These are phyloP conservation scores for Cordyceps militaris DNA, from an alignment of 2,329 filamentous ascomycete species.

Conservation along the genomic window DNA sequence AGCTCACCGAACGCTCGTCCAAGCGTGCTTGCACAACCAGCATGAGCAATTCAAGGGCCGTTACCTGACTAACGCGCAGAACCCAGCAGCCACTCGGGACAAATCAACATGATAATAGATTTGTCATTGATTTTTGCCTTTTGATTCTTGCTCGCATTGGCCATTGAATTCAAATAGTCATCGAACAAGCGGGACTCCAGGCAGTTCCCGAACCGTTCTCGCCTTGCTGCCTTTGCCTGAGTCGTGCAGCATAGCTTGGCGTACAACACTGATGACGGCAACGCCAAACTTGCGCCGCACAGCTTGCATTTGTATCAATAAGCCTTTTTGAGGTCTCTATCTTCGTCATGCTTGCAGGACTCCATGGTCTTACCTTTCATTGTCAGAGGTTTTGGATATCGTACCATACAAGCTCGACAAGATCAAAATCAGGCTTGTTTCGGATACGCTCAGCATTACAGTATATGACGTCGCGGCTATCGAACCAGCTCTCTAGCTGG, in stretches of 20 bases:
- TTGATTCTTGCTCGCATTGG: neutral
- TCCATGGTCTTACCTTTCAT: conserved; percentile 28
- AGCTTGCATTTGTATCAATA: conserved; percentile 24
- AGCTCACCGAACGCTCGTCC: too few relatives aligned
- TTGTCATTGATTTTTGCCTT: too few relatives aligned
- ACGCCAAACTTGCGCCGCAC: conserved; percentile 27
- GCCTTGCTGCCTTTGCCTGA: neutral
- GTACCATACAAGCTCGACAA: conserved; percentile 11
- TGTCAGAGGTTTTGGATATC: conserved; percentile 27
- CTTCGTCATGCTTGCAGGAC: conserved; percentile 24
- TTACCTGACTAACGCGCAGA: too few relatives aligned
- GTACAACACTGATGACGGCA: conserved; percentile 26
- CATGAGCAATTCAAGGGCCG: too few relatives aligned
- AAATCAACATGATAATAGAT: too few relatives aligned
- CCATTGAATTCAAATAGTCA: too few relatives aligned
- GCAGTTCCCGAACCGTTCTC: neutral
- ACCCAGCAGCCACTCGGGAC: too few relatives aligned
- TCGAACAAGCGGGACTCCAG: too few relatives aligned
- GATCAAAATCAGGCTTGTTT: too few relatives aligned
- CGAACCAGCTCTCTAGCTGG: conserved; percentile 22
- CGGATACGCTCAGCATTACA: too few relatives aligned
- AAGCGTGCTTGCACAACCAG: too few relatives aligned
- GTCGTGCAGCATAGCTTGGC: conserved; percentile 27
- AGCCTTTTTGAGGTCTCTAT: conserved; percentile 26
- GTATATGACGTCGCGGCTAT: too few relatives aligned